Conservation (phyloP, 768 basidiomycete genomes). For the Floccularia luteovirens region DNA sequence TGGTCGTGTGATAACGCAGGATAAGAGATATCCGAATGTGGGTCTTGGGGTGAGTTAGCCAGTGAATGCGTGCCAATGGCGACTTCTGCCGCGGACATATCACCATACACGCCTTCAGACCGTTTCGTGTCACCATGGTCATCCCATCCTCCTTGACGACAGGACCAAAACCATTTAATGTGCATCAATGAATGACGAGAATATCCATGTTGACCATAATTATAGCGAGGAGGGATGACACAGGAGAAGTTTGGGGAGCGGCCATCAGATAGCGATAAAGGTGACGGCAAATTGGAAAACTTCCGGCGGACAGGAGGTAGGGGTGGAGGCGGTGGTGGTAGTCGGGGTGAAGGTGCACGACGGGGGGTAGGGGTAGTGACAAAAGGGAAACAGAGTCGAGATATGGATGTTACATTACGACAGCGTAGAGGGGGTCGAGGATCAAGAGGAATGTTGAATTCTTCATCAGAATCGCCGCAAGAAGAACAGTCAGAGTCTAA, state of each 20-base stretch:
- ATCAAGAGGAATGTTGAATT: slow-evolving; percentile 10
- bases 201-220: slow-evolving; percentile 51
- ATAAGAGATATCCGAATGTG: slow-evolving; percentile 2
- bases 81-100: background rate
- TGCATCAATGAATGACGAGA: slow-evolving; percentile 54
- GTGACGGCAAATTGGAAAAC: slow-evolving; percentile 29
- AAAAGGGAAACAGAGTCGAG: slow-evolving; percentile 16
- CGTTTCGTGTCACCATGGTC: slow-evolving; percentile 19
- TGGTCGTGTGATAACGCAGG: slow-evolving; percentile 2
- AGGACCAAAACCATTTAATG: slow-evolving; percentile 56
- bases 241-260: slow-evolving; percentile 15
- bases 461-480: slow-evolving; percentile 13
- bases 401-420: slow-evolving; percentile 14
- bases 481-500: slow-evolving; percentile 15
- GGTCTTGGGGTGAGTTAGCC: slow-evolving; percentile 5
- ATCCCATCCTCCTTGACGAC: slow-evolving; percentile 45
- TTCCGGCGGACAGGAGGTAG: slow-evolving; percentile 18
- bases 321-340: slow-evolving; percentile 19
- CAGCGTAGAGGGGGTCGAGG: slow-evolving; percentile 6
- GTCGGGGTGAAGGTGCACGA: slow-evolving; percentile 3
- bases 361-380: slow-evolving; percentile 11
- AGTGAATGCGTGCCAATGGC: slow-evolving; percentile 6
- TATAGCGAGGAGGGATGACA: slow-evolving; percentile 27
- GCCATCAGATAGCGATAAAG: slow-evolving; percentile 20
- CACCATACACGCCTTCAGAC: background rate